Conservation (phyloP, 257 asterid genomes). For the Solanum chiquidenum region DNA sequence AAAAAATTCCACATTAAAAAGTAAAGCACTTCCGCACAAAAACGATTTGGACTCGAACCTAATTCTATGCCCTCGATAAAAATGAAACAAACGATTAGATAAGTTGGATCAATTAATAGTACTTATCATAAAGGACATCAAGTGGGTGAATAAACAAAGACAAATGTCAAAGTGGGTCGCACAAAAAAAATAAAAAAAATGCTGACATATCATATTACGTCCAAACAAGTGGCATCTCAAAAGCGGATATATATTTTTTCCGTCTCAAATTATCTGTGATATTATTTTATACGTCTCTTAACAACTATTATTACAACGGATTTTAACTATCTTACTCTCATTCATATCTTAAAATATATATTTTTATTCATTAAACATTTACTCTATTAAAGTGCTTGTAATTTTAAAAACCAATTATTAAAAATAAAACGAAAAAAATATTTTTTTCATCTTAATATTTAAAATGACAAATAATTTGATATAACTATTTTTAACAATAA, state of each 20-base stretch:
- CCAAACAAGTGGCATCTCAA: background rate
- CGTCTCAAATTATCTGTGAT: background rate
- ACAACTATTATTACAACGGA: too few species aligned
- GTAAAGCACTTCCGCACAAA: fast-evolving
- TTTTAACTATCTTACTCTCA: too few species aligned
- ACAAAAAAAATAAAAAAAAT: background rate
- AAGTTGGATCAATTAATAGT: background rate
- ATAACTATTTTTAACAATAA: too few species aligned
- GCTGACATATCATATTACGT: background rate
- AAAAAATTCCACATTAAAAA: too few species aligned
- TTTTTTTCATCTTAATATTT: too few species aligned
- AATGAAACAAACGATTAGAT: background rate
- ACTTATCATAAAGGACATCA: background rate
- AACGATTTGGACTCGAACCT: too few species aligned
- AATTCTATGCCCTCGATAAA: too few species aligned
- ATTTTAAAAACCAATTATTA: too few species aligned
- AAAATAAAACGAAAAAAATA: too few species aligned
- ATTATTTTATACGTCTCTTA: background rate
- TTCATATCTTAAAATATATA: too few species aligned
- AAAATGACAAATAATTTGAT: too few species aligned
- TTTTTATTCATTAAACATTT: too few species aligned
- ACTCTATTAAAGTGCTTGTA: background rate
- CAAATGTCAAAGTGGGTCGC: background rate
- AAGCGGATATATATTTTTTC: background rate
- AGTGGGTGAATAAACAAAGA: background rate